Evolutionary conservation across 2,329 filamentous ascomycete species (phyloP), one percentile per base, ranked within the genome.

Genomic region (Ceratocystis cubensis): DNA sequence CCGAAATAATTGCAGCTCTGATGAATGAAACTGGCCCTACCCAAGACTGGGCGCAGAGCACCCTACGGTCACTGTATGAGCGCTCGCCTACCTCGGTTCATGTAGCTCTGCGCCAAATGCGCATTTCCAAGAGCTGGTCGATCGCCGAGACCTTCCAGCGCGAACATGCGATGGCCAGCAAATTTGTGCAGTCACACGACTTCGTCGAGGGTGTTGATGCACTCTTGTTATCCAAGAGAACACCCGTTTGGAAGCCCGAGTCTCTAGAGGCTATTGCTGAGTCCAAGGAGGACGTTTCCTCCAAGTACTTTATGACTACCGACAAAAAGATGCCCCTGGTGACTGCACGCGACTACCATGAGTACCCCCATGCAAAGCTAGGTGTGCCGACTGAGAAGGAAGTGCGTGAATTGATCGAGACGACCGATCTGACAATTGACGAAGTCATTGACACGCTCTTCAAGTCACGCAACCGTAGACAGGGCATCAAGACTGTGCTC

Each of bases 121-220:
- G 86, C 70, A 76, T 88, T 62, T 91, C 89, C 68, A 77, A 78
- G 71, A 73, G 79, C 44, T 97, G 94, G 94, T 81, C 82, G 70
- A 96, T 99, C 72, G 79, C 82, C 17, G 83, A 96, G 76, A 86
- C 93, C 0, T 99, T 97, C 81, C 80, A 86, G 73, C 85, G 85
- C 69, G 94, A 99, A 78, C 84, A 94, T 76, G 82, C 88, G 73
- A 91, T 99, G 68, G 91, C 93, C 1, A 79, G 82, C 67, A 84
- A 85, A 70, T 97, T 99, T 79, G 97, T 99, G 93, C 81, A 82
- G 66, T 88, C 94, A 74, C 88, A 84, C 3, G 94, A 99, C 76
- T 99, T 99, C 73, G 86, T 86, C 56, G 90, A 96, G 77, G 94
- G 94, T 65, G 93, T 99, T n/a, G 45, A 63, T n/a, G 45, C 62